Base-by-base conservation (phyloP, 2,329 filamentous ascomycete genomes). In the Botrytis sinoallii region DNA sequence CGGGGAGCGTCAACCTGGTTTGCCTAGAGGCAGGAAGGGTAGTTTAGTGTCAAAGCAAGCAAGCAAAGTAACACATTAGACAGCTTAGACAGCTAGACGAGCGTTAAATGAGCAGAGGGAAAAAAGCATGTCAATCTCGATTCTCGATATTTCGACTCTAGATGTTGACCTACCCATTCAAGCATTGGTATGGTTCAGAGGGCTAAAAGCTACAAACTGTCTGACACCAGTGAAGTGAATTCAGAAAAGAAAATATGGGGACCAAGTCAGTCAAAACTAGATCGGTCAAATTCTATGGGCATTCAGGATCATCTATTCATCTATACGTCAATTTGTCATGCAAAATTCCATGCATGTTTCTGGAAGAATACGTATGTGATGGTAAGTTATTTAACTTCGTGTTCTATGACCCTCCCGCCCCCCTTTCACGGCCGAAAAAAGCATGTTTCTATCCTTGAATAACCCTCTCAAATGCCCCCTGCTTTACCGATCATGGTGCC, bases 341-440 rank as follows among this genome's bases (percentile, higher is more conserved):
- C n/a, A 57, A 35, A 64, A 71, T 71, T 65, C 70, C 38, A 66
- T 72, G 61, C 70, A 68, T 72, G 32, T 72, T 67, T 72, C 70
- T 72, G 64, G 70, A 72, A 72, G 61, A 57, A 66, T 60, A 60
- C 67, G 46, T 72, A 57, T 57, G 52, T 57, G 52, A 29, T 57
- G 46, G 8, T 44, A n/a, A 66, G 63, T 67, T 72, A 72, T 67
- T 57, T 72, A 67, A 59, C 70, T 71, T 72, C 70, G 61, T 72
- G 61, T 72, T 72, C 61, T 72, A 66, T 59, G 40, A 72, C 46
- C 70, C 29, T 14, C 52, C 52, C 14, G 25, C n/a, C 52, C 52
- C 52, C n/a, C 48, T 60, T 71, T 71, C 69, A 71, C 55, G 18
- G 61, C 46, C 57, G 42, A 22, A 72, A 42, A 64, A 67, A 66